These are phyloP conservation scores for Phyllosticta citriasiana DNA, from an alignment of 2,329 filamentous ascomycete genomes.

Conservation along the genomic window DNA sequence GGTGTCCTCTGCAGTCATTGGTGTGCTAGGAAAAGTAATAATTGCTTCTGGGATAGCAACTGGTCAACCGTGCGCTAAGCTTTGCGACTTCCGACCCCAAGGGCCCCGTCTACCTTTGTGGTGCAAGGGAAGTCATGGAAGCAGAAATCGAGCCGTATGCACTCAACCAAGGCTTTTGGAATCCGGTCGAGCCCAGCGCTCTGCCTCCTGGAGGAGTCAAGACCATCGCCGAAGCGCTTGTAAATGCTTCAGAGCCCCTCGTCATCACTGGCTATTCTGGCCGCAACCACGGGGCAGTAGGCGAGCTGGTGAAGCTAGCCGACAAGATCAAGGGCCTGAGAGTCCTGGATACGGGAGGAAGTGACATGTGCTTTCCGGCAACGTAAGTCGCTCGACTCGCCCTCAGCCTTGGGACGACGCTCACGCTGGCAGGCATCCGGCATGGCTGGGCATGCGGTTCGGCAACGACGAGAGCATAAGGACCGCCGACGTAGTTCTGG, in stretches of 20 bases:
- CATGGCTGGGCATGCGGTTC: constrained; percentile 54
- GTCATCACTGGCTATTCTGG: constrained; percentile 63
- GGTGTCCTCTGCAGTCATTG: not conserved
- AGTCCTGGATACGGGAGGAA: constrained; percentile 66
- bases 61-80: constrained; percentile 74
- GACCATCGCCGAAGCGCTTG: constrained; percentile 53
- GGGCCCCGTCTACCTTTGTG: constrained; percentile 71
- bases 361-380: constrained; percentile 70
- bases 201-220: constrained; percentile 45
- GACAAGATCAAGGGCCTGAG: constrained; percentile 57
- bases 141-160: constrained; percentile 56
- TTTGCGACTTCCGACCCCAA: constrained; percentile 69
- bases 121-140: constrained; percentile 71
- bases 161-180: constrained; percentile 61
- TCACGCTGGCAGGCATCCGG: constrained; percentile 38
- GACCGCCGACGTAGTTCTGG: constrained; percentile 72
- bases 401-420: not conserved
- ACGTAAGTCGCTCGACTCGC: not conserved
- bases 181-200: constrained; percentile 57
- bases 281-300: constrained; percentile 54
- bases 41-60: constrained; percentile 40
- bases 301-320: constrained; percentile 55
- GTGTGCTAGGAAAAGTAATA: not conserved
- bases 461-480: constrained; percentile 64
- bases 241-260: constrained; percentile 55